Conservation (phyloP, 768 basidiomycete species). For the Favolaschia claudopus region DNA sequence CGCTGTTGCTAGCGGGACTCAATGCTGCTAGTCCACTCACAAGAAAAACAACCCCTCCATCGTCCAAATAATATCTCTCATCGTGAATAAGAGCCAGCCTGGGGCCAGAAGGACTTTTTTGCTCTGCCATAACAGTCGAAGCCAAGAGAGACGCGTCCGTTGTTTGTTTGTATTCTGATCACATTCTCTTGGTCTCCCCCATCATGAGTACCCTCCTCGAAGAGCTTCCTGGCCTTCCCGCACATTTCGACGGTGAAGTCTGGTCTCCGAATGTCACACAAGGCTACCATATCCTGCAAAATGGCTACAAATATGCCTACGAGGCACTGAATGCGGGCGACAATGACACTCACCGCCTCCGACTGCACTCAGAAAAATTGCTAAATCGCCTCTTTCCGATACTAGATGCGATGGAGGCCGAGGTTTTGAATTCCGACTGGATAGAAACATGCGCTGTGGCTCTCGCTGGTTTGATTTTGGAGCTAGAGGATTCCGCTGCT, state of each 20-base stretch:
- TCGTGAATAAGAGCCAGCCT: too few species aligned
- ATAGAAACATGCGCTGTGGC: neutral
- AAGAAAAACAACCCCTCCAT: too few species aligned
- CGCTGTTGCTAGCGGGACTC: too few species aligned
- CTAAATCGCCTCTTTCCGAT: conserved; percentile 8
- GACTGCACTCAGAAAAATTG: conserved; percentile 16
- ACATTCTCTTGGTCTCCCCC: neutral
- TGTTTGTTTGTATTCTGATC: too few species aligned
- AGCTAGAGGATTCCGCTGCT: neutral
- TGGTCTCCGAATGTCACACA: conserved; percentile 18
- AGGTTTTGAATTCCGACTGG: conserved; percentile 10
- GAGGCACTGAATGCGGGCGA: conserved; percentile 12
- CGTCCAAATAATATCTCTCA: too few species aligned
- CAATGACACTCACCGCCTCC: conserved; percentile 17
- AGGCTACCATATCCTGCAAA: neutral
- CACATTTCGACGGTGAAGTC: neutral
- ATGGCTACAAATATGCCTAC: conserved; percentile 7
- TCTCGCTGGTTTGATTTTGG: neutral
- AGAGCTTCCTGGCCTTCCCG: conserved; percentile 2
- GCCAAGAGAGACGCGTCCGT: too few species aligned
- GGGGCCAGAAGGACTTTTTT: too few species aligned
- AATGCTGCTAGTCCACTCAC: too few species aligned
- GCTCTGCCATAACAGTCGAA: too few species aligned
- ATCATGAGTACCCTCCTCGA: conserved; percentile 8
- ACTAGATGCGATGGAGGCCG: conserved; percentile 8